Base-by-base conservation (phyloP, 2,329 filamentous ascomycete genomes). In the Aspergillus pseudonomiae region DNA sequence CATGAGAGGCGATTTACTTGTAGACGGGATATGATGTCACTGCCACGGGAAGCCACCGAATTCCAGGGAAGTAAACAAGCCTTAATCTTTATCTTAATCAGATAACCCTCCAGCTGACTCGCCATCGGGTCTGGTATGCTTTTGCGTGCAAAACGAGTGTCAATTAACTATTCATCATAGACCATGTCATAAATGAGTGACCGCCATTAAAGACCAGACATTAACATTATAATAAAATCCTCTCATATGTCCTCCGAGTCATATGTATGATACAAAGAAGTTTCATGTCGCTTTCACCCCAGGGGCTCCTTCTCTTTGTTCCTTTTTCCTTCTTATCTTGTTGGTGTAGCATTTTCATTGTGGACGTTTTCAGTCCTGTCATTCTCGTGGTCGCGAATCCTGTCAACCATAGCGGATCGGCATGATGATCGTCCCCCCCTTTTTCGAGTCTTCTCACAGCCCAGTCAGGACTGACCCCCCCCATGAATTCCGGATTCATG, bases 401-500 rank as follows among this genome's bases (percentile, higher is more conserved):
- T 39, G 52, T 55, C 12, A 19, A 21, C 11, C n/a, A 32, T 55
- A 32, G 28, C 48, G 26, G n/a, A 39, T 55, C 16, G 21, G 34
- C 26, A 36, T 39, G 36, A 55, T 39, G 32, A 55, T 55, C 52
- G 52, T 26, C 32, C 11, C 14, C 14, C 34, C 32, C 30, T 39
- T 55, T 39, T 26, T 21, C 32, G 52, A 39, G 32, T 26, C 10
- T 19, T 52, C 45, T 12, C 45, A 36, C 32, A n/a, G 41, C 46
- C 43, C 24, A 36, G 30, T 52, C 11, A 12, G 46, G 9, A 36
- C 4, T 32, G 50, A 14, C 24, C 26, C 11, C 11, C 28, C 30
- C 16, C 16, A 26, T 39, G 11, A 14, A 24, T 26, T 19, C 59
- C 19, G 34, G 19, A 32, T 62, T 69, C 68, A 75, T 14, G 71